These are phyloP conservation scores for Fragaria iinumae DNA, from an alignment of 306 rosid species.

Conservation along the genomic window DNA sequence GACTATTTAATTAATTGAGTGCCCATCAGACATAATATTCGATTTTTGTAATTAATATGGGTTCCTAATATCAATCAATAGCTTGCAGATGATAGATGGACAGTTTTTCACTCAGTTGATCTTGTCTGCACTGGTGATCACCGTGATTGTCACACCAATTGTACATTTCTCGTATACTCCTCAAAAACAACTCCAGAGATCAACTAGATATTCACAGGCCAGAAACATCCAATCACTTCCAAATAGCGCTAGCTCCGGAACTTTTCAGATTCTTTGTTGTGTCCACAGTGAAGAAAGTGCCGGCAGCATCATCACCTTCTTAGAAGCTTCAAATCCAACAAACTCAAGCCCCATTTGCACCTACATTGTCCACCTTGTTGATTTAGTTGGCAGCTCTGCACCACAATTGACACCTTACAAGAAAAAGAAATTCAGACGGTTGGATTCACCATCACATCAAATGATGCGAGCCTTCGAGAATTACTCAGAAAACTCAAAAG, in stretches of 20 bases:
- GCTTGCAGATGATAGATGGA: slow-evolving; percentile 48
- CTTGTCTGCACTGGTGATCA: slow-evolving; percentile 43
- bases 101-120: slow-evolving; percentile 53
- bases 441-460: slow-evolving; percentile 26
- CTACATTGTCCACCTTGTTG: slow-evolving; percentile 45
- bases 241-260: background rate
- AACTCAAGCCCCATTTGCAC: slow-evolving; percentile 32
- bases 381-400: slow-evolving; percentile 57
- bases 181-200: slow-evolving; percentile 14
- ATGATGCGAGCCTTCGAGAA: slow-evolving; percentile 55
- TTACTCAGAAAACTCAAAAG: slow-evolving; percentile 38
- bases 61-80: too few relatives aligned
- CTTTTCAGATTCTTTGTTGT: slow-evolving; percentile 48
- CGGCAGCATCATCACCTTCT: slow-evolving; percentile 43
- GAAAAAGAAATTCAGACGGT: background rate
- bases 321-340: slow-evolving; percentile 56
- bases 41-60: too few relatives aligned
- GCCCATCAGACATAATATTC: too few relatives aligned
- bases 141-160: slow-evolving; percentile 50
- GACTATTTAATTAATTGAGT: too few relatives aligned
- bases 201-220: background rate
- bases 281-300: slow-evolving; percentile 53
- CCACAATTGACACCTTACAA: slow-evolving; percentile 47
- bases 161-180: slow-evolving; percentile 52
- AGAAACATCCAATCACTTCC: background rate